Conservation (phyloP, 371 early-diverging fungal species). For the Capniomyces stellatus region DNA sequence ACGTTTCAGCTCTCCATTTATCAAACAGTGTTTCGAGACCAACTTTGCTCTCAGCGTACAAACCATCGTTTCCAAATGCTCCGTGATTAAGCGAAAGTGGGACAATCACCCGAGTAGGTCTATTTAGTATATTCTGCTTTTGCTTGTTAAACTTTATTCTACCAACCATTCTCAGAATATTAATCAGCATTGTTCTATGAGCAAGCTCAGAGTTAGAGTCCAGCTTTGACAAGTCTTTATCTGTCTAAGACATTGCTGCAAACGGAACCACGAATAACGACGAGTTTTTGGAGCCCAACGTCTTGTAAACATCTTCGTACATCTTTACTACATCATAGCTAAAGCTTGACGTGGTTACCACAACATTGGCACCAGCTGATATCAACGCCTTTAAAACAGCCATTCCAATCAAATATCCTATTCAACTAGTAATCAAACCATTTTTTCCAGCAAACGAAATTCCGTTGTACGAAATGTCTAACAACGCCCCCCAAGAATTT, state of each 20-base stretch:
- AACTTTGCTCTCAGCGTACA: constrained; percentile 91
- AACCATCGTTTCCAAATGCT: constrained; percentile 81
- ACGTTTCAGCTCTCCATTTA: constrained; percentile 83
- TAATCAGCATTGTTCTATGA: constrained; percentile 34
- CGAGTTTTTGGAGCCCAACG: constrained; percentile 71
- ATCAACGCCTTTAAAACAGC: constrained; percentile 75
- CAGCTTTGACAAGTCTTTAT: constrained; percentile 70
- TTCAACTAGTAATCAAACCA: constrained; percentile 82
- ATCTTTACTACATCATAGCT: constrained; percentile 61
- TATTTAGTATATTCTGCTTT: constrained; percentile 53
- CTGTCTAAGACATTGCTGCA: constrained; percentile 80
- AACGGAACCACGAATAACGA: constrained; percentile 80
- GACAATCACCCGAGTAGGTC: constrained; percentile 78
- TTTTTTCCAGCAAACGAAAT: constrained; percentile 63
- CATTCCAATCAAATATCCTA: constrained; percentile 81
- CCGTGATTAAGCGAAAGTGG: constrained; percentile 95
- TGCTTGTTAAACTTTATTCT: constrained; percentile 41
- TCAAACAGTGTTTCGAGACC: constrained; percentile 78
- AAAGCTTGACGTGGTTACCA: constrained; percentile 87
- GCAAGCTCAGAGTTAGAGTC: constrained; percentile 83
- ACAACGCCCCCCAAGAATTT: constrained; percentile 50
- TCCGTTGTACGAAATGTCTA: constrained; percentile 59
- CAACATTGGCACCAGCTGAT: constrained; percentile 77
- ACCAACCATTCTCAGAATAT: constrained; percentile 36
- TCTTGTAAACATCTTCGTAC: constrained; percentile 76